Evolutionary conservation across 2,329 filamentous ascomycete genomes (phyloP).

Genomic region (Beauveria brongniartii): DNA sequence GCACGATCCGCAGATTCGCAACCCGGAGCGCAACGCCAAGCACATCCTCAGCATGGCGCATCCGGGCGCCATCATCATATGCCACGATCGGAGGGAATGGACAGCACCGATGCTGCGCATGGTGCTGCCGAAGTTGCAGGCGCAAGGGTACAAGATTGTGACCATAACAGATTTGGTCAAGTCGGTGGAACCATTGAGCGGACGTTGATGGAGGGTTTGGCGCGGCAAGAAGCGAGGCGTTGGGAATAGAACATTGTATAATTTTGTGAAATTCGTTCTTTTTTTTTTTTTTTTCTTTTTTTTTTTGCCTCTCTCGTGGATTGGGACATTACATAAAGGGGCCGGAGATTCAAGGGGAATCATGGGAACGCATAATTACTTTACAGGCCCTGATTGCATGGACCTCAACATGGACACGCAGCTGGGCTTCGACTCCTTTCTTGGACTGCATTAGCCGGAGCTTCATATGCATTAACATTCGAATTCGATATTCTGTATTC

Average conservation of each 20-base stretch:
- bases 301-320: too few relatives aligned
- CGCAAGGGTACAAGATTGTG: slow-evolving; percentile 62
- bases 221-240: neutral
- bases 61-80: slow-evolving; percentile 73
- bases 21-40: slow-evolving; percentile 59
- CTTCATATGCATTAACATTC: too few relatives aligned
- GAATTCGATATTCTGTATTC: too few relatives aligned
- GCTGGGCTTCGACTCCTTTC: neutral
- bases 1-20: slow-evolving; percentile 79
- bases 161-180: slow-evolving; percentile 61
- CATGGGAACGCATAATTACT: too few relatives aligned
- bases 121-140: slow-evolving; percentile 63
- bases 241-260: neutral
- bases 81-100: slow-evolving; percentile 79
- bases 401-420: neutral
- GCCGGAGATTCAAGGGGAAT: too few relatives aligned
- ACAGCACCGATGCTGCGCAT: slow-evolving; percentile 68
- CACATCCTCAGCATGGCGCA: slow-evolving; percentile 75
- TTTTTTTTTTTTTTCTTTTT: neutral
- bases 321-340: too few relatives aligned
- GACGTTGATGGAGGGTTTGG: neutral
- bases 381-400: neutral
- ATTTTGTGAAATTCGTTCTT: neutral
- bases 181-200: slow-evolving; percentile 13
- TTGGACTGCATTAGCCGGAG: too few relatives aligned